Evolutionary conservation across 2,329 filamentous ascomycete genomes (phyloP), one percentile per base, ranked within the genome.

Genomic region (Aspergillus cejpii): DNA sequence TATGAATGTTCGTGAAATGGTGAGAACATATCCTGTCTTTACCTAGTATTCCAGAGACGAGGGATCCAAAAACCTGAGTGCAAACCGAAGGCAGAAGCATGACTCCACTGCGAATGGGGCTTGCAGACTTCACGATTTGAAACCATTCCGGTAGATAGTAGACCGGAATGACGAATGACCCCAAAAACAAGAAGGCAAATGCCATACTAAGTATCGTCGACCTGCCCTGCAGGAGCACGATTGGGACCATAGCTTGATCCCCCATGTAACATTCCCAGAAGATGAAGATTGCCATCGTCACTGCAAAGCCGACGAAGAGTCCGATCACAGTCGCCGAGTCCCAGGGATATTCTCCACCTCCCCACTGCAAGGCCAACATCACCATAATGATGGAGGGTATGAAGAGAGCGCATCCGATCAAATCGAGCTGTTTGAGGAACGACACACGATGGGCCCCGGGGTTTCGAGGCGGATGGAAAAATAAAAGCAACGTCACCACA

Each of bases 341-440:
- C 57, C 57, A 61, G 10, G 43, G 6, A 31, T 57, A 54, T 19
- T 44, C 28, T 2, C 27, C 42, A 5, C 57, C 59, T 14, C 57
- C 59, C 54, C 56, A 62, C 40, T 54, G 37, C 27, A 62, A 37
- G 17, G 57, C 56, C 10, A 62, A 43, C 15, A 61, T 43, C 5
- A 58, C 21, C 54, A 56, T 58, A 7, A 60, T 37, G 17, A 50
- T 48, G 12, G 53, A 42, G 2, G 54, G 53, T 3, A 53, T 47
- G 29, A 61, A 59, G 7, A 60, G 23, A 7, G 24, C 37, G 41
- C 52, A 56, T 7, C 58, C 58, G 10, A 53, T 43, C 5, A 57
- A 42, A 48, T 60, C 58, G 12, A 60, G 45, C 15, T 48, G 39
- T 15, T 43, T 49, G 7, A 58, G 33, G 12, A 40, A 34, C 19